phyloP scores from a whole-genome alignment of 2,329 filamentous ascomycete species.

The Trichophyton rubrum region DNA sequence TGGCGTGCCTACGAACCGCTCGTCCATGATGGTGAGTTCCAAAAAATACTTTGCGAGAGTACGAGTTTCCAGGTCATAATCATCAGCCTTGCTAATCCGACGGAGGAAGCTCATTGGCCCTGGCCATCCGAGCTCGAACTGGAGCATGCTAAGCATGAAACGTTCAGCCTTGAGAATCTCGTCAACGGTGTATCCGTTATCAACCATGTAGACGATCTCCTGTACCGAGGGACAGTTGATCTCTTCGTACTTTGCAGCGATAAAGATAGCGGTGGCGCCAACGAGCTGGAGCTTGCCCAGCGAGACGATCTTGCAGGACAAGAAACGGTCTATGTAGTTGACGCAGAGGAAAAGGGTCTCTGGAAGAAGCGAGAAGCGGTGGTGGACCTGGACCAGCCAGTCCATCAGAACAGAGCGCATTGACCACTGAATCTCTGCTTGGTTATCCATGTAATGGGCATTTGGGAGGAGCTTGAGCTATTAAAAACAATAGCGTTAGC shows the following conservation, averaged over 20 bases:
- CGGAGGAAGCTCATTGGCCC: conserved; percentile 97
- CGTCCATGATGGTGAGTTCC: conserved; percentile 94
- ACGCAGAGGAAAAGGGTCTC: conserved; percentile 91
- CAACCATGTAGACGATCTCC: conserved; percentile 98
- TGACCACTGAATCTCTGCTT: conserved; percentile 97
- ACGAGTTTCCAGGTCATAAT: conserved; percentile 89
- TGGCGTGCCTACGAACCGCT: conserved; percentile 83
- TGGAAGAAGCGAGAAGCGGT: conserved; percentile 76
- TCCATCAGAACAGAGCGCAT: conserved; percentile 97
- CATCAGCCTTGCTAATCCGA: conserved; percentile 94
- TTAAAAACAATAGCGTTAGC: not conserved
- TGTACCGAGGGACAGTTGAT: conserved; percentile 92
- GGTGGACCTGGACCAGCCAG: conserved; percentile 93
- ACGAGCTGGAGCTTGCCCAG: conserved; percentile 91
- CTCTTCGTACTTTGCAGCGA: conserved; percentile 96
- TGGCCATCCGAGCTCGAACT: conserved; percentile 95
- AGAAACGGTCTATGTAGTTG: conserved; percentile 95
- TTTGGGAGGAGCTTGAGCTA: conserved; percentile 73
- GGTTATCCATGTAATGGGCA: conserved; percentile 89
- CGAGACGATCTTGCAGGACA: conserved; percentile 88
- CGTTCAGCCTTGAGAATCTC: conserved; percentile 95
- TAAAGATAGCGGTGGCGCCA: conserved; percentile 86
- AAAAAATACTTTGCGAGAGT: conserved; percentile 97
- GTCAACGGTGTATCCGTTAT: conserved; percentile 73
- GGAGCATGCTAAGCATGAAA: conserved; percentile 94